Evolutionary conservation across 495 filamentous ascomycete species (phyloP), one percentile per base, ranked within the genome.

Genomic region (Neurospora sp.): DNA sequence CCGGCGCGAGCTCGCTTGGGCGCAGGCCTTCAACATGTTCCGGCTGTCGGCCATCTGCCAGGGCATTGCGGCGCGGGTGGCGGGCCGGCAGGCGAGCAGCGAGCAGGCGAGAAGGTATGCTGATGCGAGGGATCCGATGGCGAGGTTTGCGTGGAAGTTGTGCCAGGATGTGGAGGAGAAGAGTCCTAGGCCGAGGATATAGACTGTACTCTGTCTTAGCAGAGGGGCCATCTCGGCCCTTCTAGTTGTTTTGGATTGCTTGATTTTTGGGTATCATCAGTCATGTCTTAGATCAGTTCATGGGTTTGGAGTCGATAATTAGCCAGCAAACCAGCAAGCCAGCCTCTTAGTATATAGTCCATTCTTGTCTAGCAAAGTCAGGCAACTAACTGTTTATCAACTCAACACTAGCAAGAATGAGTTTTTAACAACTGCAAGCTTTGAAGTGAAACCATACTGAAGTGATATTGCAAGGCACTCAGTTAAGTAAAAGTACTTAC

Each of bases 31-130:
- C 77, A 85, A 84, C 74, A 84, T 89, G 35, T 89, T 88, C 74
- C 80, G 87, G 39, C 88, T 87, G 47, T 86, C 91, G 14, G 90
- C 95, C 42, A 96, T 99, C 78, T 93, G 93, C 84, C 96, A 99
- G 82, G 95, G 96, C 2, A 97, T 99, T 78, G 93, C 93, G 41
- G 95, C 95, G 59, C 85, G 96, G 71, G 90, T 89, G 75, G 96
- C 96, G 53, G 82, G 86, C 45, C 83, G 96, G 44, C 96, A 99
- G 87, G 96, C 96, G 12, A 98, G 94, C 80, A 96, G 93, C 81
- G 90, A 87, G 70, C 86, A 91, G 74, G 96, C 96, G 20, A 85
- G 82, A 69, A 87, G 90, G 47, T 93, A 97, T 81, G 93, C 82
- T 9, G 83, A 83, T 45, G 84, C 86, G 77, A 88, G 91, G 76